Base-by-base conservation (phyloP, 1,284 basidiomycete species). In the Athelia sp. region DNA sequence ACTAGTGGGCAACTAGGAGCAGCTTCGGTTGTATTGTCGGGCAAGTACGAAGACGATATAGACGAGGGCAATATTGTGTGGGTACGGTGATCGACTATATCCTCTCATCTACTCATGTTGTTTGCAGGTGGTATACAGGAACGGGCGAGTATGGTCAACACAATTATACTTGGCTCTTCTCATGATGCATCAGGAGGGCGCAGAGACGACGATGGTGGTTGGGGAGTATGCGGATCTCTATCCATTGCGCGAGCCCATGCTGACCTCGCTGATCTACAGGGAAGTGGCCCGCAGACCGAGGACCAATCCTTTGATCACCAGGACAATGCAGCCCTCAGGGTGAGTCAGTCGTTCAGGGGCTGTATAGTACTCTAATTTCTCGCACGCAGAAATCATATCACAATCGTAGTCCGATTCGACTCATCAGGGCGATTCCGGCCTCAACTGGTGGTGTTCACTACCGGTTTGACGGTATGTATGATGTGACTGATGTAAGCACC, bases 21-120 rank as follows among this genome's bases (percentile, higher is more conserved):
- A n/a, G 9, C 4, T n/a, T 6, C 36, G 15, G 36, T 40, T 40
- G 36, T 40, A 9, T 40, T 40, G 36, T 40, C 36, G 6, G 36
- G 36, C 19, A 21, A 21, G n/a, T 40, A 40, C 15, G 36, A 40
- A n/a, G 36, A 40, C 19, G 36, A 40, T 21, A n/a, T 40, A 9
- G 36, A 40, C n/a, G n/a, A 40, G n/a, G 36, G 36, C 15, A n/a
- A 40, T 40, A n/a, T 40, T 40, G 19, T 40, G 36, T 40, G 19
- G 9, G 36, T 40, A 40, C 6, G 6, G 26, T n/a, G 11, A 34
- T 34, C 19, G 6, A 40, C 19, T 40, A 40, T n/a, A 4, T 40
- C 8, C 15, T 40, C 15, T n/a, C 36, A 40, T n/a, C 9, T 40
- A 17, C 36, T 40, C 8, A 9, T 40, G 19, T 8, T 40, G 19